A percentile compares a stretch with the other conserved stretches of the same genome.
Evolutionary conservation across 1,139 yeast genomes (phyloP).

Genomic region (Candida labiduridarum): DNA sequence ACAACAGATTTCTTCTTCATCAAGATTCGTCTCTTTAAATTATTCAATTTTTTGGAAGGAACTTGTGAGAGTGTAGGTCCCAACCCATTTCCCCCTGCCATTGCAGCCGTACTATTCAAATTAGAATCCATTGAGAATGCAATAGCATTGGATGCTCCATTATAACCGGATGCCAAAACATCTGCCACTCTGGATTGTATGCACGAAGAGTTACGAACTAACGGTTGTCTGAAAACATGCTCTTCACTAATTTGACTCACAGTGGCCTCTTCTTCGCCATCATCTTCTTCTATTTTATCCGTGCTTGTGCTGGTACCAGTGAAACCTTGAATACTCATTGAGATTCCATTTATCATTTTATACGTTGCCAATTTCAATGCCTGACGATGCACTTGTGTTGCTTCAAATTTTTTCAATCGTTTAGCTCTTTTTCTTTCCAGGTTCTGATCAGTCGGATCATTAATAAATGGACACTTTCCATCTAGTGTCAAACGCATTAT

Average conservation of each 20-base stretch:
- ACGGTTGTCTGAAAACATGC: constrained; percentile 27
- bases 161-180: constrained; percentile 75
- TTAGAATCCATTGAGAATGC: constrained; percentile 48
- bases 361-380: constrained; percentile 38
- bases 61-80: constrained; percentile 71
- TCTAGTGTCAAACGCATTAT: constrained; percentile 48
- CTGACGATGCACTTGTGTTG: constrained; percentile 42
- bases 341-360: constrained; percentile 33
- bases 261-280: constrained; percentile 5
- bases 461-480: constrained; percentile 75
- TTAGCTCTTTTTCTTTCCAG: constrained; percentile 41
- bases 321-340: constrained; percentile 21
- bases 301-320: constrained; percentile 36
- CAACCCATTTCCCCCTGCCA: constrained; percentile 61
- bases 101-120: constrained; percentile 36
- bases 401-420: constrained; percentile 43
- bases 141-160: constrained; percentile 56
- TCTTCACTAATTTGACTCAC: constrained; percentile 13
- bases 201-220: constrained; percentile 34
- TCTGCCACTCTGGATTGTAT: constrained; percentile 47
- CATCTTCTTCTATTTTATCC: constrained; percentile 22
- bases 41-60: constrained; percentile 65
- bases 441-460: constrained; percentile 47
- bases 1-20: constrained; percentile 40
- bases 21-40: constrained; percentile 55